Evolutionary conservation across 129 eudicot genomes (phyloP).

Genomic region (Smallanthus sonchifolius): DNA sequence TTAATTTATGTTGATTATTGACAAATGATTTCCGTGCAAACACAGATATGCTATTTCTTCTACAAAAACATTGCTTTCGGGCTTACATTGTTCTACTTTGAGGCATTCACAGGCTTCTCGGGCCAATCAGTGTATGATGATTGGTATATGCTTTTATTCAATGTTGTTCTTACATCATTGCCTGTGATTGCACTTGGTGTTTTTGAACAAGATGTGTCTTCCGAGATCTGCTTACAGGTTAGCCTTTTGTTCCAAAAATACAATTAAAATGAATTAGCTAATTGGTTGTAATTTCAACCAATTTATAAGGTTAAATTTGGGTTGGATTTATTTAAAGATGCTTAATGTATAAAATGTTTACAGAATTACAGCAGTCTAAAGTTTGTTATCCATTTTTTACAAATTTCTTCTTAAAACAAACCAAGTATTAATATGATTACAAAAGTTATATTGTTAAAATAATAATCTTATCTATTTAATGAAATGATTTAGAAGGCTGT

Average conservation of each 20-base stretch:
- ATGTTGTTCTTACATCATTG: constrained; percentile 87
- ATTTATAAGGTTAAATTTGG: background rate
- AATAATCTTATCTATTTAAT: background rate
- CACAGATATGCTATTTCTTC: constrained; percentile 95
- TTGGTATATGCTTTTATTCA: constrained; percentile 88
- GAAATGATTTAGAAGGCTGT: background rate
- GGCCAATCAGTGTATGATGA: constrained; percentile 94
- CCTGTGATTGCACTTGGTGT: constrained; percentile 97
- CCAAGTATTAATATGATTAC: background rate
- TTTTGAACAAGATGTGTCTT: constrained; percentile 94
- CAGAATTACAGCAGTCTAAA: no score
- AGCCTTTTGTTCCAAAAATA: constrained; percentile 10
- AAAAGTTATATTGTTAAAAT: background rate
- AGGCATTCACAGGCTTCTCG: constrained; percentile 92
- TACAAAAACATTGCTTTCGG: constrained; percentile 98
- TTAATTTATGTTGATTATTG: background rate
- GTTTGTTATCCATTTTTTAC: background rate
- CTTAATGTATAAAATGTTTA: no score
- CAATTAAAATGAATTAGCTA: background rate
- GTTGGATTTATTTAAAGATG: background rate
- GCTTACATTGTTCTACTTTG: constrained; percentile 92
- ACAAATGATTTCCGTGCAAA: background rate
- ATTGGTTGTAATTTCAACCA: background rate
- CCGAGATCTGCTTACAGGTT: constrained; percentile 97
- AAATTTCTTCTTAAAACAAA: background rate